Evolutionary conservation across 2,329 filamentous ascomycete species (phyloP), one percentile per base, ranked within the genome.

Genomic region (Curvularia sp.): DNA sequence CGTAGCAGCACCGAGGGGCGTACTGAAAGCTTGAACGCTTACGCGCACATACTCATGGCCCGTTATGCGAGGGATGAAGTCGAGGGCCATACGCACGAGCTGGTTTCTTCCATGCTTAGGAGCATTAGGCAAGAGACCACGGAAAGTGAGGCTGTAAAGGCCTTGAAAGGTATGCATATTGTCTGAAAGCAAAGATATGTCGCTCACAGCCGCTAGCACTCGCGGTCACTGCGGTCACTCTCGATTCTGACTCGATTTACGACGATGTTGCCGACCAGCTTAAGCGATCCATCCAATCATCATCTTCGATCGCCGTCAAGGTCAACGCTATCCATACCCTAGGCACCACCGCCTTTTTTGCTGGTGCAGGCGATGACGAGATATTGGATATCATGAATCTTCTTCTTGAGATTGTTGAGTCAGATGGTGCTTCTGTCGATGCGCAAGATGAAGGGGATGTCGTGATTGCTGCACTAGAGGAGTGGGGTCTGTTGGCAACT

Each of bases 401-500:
- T 63, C 80, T 94, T 27, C 79, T 94, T 10, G 90, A 93, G 57
- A 91, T 96, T 49, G 81, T 93, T 18, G 88, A 91, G 59, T 91
- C 88, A 7, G 92, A 97, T 65, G 93, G 93, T 2, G 83, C 89
- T 38, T 86, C 83, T 2, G 82, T 94, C 41, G 86, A 87, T 5
- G 90, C 92, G 0, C 81, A 84, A 34, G 92, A 96, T 69, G 89
- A 88, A 63, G 86, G 83, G 0, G 81, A 82, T 2, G 85, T 92
- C 1, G 92, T 96, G 1, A 83, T 86, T 3, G 90, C 91, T 0
- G 91, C 92, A 0, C 80, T 96, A 1, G 85, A 89, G 63, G 87
- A 89, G 57, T 96, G 92, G 91, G 89, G 89, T 1, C 89, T 94
- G 63, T 84, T 96, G 5, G 90, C 90, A 5, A 93, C 90, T 3